Evolutionary conservation across 2,329 filamentous ascomycete genomes (phyloP), one percentile per base, ranked within the genome.

Genomic region (Ceratocystis huliohia): DNA sequence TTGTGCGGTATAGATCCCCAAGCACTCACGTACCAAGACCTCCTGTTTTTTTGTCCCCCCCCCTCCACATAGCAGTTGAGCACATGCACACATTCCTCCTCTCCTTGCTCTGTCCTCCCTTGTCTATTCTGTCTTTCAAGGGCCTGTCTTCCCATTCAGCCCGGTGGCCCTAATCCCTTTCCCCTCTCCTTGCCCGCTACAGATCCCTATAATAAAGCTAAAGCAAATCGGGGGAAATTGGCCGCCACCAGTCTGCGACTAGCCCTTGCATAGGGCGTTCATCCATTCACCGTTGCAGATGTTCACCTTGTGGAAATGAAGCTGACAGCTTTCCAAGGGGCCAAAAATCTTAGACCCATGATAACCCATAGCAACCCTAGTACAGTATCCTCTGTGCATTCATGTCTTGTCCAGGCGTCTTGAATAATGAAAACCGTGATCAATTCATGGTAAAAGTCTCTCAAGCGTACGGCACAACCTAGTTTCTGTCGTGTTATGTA

Each of bases 121-220:
- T 50, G 48, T 50, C 48, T 50, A 13, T 50, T 15, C 48, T 50
- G 48, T 50, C 17, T 50, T 15, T 57, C 10, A 25, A 20, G 22
- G 48, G n/a, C n/a, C 48, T 57, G 53, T 57, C 53, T 57, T 1
- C 53, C 22, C 28, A 17, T n/a, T 25, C 28, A 15, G 22, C 22
- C 25, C 28, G 3, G 22, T 25, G 22, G 13, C 13, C 53, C 10
- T 15, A 3, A n/a, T 30, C 13, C 20, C 53, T 33, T 57, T 33
- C 28, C 50, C 25, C 30, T 28, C 30, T 33, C 13, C 2, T 28
- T 30, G 3, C 53, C 53, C 28, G 13, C 28, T 57, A 57, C 53
- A 57, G 25, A 57, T 57, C 53, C 53, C 53, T 57, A 57, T 57
- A 41, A 15, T 41, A 30, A 57, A 57, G 53, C 25, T 28, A 57